phyloP scores from a whole-genome alignment of 768 basidiomycete species.

The Auricularia auricula-judae region DNA sequence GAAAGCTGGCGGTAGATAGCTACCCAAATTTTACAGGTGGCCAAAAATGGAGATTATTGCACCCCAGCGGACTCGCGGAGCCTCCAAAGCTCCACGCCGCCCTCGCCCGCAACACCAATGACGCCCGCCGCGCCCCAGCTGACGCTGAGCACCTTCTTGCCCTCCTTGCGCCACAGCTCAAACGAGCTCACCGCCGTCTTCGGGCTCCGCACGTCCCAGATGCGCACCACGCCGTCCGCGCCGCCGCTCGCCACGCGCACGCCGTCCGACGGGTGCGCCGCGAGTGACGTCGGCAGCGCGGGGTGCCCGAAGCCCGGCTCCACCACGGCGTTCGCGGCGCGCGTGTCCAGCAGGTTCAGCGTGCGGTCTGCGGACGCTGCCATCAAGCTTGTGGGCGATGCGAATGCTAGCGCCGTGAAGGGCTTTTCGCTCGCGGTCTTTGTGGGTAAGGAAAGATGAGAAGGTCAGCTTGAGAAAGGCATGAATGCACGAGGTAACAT shows the following conservation, averaged over 20 bases:
- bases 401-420: constrained; percentile 52
- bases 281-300: constrained; percentile 57
- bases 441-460: background rate
- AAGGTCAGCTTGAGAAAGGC: background rate
- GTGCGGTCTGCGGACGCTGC: constrained; percentile 68
- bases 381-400: constrained; percentile 35
- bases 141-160: constrained; percentile 45
- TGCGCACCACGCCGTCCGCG: constrained; percentile 64
- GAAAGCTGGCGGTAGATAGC: too few relatives aligned
- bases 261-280: constrained; percentile 17
- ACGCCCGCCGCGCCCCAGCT: constrained; percentile 45
- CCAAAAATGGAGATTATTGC: too few relatives aligned
- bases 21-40: too few relatives aligned
- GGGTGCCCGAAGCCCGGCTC: constrained; percentile 44
- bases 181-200: constrained; percentile 56
- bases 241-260: constrained; percentile 46
- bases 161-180: constrained; percentile 33
- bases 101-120: constrained; percentile 51
- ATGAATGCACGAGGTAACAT: constrained; percentile 16
- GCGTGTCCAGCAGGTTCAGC: constrained; percentile 59
- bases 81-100: constrained; percentile 55
- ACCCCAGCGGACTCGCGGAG: constrained; percentile 22
- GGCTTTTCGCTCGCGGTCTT: constrained; percentile 65
- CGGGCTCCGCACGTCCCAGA: constrained; percentile 71
- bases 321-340: constrained; percentile 26